Conservation (phyloP, 371 early-diverging fungal genomes). For the Funneliformis caledonium region DNA sequence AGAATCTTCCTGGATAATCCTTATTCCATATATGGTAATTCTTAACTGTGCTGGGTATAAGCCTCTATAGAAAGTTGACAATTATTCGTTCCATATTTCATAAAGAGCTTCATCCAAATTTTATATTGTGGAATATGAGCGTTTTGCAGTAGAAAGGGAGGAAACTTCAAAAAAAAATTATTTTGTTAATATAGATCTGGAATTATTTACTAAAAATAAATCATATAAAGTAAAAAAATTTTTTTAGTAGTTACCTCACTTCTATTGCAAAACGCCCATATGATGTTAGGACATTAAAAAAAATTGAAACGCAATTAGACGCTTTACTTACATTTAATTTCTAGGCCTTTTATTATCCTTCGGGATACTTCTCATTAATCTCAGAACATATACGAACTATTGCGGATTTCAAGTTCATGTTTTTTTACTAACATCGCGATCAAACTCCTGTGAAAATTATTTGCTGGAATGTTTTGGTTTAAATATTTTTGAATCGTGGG, state of each 20-base stretch:
- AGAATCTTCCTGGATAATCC: not conserved
- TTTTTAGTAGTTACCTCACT: too few species aligned
- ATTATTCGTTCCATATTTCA: too few species aligned
- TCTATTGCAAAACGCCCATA: too few species aligned
- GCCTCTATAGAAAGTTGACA: not conserved
- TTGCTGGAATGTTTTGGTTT: not conserved
- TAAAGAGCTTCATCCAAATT: not conserved
- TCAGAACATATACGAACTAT: not conserved
- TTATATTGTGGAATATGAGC: too few species aligned
- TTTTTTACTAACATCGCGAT: not conserved
- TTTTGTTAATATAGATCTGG: too few species aligned
- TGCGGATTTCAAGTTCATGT: not conserved
- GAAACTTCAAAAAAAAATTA: too few species aligned
- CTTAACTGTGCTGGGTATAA: not conserved
- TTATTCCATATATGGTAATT: slow-evolving; percentile 16
- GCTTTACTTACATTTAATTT: slow-evolving; percentile 12
- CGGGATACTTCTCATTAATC: not conserved
- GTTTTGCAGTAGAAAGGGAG: too few species aligned
- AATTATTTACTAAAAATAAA: too few species aligned
- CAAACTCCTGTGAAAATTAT: not conserved
- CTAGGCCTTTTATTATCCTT: not conserved
- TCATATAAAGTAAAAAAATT: too few species aligned
- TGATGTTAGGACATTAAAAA: too few species aligned
- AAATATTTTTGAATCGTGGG: not conserved
- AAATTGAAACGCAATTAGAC: too few species aligned